Evolutionary conservation across 2,329 filamentous ascomycete species (phyloP).

Genomic region (Clonostachys rhizophaga): DNA sequence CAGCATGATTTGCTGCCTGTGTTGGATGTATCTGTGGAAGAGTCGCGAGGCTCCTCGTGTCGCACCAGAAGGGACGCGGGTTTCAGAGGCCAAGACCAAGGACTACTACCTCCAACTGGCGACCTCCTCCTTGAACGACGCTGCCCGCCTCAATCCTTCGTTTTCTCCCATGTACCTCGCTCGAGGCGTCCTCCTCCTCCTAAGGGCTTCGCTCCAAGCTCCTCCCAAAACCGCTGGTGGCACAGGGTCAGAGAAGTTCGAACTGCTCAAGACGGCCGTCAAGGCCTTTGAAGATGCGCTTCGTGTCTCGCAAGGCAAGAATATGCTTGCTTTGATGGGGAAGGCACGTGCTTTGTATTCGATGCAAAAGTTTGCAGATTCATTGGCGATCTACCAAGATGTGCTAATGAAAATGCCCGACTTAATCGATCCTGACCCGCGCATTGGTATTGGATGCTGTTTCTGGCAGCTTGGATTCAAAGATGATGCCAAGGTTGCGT

Average conservation of each 20-base stretch:
- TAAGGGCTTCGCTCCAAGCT: constrained; percentile 79
- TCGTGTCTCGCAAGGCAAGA: constrained; percentile 76
- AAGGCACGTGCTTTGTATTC: constrained; percentile 85
- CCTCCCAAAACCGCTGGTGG: constrained; percentile 65
- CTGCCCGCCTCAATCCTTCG: constrained; percentile 87
- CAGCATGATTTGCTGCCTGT: constrained; percentile 77
- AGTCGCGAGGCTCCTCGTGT: constrained; percentile 71
- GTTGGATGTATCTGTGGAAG: constrained; percentile 90
- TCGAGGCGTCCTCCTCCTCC: constrained; percentile 80
- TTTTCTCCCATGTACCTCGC: constrained; percentile 90
- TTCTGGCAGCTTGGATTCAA: constrained; percentile 96
- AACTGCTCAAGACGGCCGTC: constrained; percentile 77
- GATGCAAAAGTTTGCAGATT: constrained; percentile 78
- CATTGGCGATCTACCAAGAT: constrained; percentile 80
- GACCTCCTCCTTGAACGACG: constrained; percentile 90
- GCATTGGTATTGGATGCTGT: constrained; percentile 94
- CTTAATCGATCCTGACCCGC: constrained; percentile 86
- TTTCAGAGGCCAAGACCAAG: constrained; percentile 80
- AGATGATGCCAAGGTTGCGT: constrained; percentile 84
- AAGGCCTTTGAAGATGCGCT: constrained; percentile 96
- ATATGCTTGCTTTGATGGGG: constrained; percentile 88
- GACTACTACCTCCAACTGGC: constrained; percentile 88
- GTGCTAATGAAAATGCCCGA: constrained; percentile 82
- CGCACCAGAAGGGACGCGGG: constrained; percentile 55
- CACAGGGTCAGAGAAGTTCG: constrained; percentile 68